A percentile compares a stretch with the other conserved stretches of the same genome.
These are phyloP conservation scores for Eutrema japonicum DNA, from an alignment of 345 rosid species.

Conservation along the genomic window DNA sequence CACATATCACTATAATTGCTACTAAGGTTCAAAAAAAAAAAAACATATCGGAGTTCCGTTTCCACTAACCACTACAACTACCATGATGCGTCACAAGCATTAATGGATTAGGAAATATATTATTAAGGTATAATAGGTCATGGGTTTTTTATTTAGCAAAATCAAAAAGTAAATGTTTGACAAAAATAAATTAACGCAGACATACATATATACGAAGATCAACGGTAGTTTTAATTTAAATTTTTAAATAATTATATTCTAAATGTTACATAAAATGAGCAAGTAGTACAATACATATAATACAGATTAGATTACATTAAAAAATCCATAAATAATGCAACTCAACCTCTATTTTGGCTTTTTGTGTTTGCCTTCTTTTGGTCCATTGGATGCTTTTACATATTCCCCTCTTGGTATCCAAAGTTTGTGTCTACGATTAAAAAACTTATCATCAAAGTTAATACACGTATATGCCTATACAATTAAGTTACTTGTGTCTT, in stretches of 20 bases:
- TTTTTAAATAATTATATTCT: background rate
- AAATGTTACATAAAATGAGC: conserved; percentile 20
- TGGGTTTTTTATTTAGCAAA: background rate
- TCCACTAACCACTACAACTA: conserved; percentile 13
- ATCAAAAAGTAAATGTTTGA: background rate
- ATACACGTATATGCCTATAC: background rate
- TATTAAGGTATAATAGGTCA: background rate
- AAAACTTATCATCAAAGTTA: too few species aligned
- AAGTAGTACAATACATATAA: conserved; percentile 38
- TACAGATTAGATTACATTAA: conserved; percentile 37
- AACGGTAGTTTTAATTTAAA: background rate
- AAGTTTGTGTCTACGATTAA: conserved; percentile 45
- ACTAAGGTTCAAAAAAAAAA: too few species aligned
- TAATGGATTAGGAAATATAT: background rate
- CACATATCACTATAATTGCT: background rate
- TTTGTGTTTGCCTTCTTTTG: conserved; percentile 49
- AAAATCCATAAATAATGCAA: conserved; percentile 38
- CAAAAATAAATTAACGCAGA: background rate
- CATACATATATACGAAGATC: background rate
- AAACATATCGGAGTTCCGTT: background rate
- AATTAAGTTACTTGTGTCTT: background rate
- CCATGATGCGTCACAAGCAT: background rate
- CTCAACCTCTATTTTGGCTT: conserved; percentile 57
- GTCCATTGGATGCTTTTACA: conserved; percentile 48
- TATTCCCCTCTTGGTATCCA: conserved; percentile 51